phyloP scores from a whole-genome alignment of 2,329 filamentous ascomycete species.

The Aphanoascus verrucosus region DNA sequence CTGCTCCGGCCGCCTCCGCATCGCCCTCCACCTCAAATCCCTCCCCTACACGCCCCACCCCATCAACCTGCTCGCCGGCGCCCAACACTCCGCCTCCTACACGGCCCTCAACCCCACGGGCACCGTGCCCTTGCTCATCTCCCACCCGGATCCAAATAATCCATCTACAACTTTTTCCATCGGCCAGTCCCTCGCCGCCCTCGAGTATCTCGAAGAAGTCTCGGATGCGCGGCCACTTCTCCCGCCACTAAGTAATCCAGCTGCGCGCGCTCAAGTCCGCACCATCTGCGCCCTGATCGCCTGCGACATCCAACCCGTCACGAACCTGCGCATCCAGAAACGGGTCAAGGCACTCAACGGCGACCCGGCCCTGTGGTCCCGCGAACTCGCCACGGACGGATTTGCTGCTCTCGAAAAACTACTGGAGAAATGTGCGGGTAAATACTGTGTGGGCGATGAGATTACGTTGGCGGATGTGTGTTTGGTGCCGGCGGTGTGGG shows the following conservation, averaged over 20 bases:
- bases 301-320: constrained; percentile 50
- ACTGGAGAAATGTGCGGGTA: constrained; percentile 35
- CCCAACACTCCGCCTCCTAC: constrained; percentile 42
- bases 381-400: constrained; percentile 42
- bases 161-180: constrained; percentile 33
- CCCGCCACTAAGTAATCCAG: constrained; percentile 33
- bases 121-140: neutral
- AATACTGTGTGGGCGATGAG: constrained; percentile 46
- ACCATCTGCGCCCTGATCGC: constrained; percentile 46
- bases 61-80: constrained; percentile 46
- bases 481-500: constrained; percentile 49
- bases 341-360: constrained; percentile 37
- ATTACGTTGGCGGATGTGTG: constrained; percentile 50
- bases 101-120: constrained; percentile 42
- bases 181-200: constrained; percentile 48
- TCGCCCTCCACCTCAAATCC: constrained; percentile 47
- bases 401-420: constrained; percentile 47
- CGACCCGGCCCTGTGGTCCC: constrained; percentile 41
- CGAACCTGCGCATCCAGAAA: constrained; percentile 46
- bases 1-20: constrained; percentile 51
- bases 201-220: constrained; percentile 53
- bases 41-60: constrained; percentile 40
- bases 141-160: neutral
- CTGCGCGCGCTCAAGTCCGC: constrained; percentile 42
- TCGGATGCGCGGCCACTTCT: constrained; percentile 33